Evolutionary conservation across 768 basidiomycete species (phyloP).

Genomic region (Lactarius indigo): DNA sequence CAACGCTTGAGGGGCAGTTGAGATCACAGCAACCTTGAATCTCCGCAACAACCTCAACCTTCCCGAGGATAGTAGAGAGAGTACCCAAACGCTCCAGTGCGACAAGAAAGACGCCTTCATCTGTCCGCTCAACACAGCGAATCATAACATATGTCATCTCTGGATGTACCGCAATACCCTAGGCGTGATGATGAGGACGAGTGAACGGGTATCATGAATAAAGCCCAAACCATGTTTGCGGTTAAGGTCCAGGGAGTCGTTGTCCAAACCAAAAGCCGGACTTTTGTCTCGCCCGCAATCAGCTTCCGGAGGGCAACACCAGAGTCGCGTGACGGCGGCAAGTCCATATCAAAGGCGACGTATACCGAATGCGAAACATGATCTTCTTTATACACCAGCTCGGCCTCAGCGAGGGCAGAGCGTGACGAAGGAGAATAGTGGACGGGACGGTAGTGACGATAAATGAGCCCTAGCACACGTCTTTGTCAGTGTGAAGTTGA

Average conservation of each 20-base stretch:
- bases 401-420: constrained; percentile 93
- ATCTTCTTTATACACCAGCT: constrained; percentile 84
- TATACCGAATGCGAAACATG: constrained; percentile 88
- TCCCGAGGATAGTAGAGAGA: constrained; percentile 33
- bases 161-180: constrained; percentile 88
- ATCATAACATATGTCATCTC: constrained; percentile 66
- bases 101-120: constrained; percentile 33
- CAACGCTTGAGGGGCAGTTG: neutral
- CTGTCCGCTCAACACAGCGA: constrained; percentile 13
- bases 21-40: constrained; percentile 10
- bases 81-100: constrained; percentile 34
- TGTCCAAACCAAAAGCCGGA: constrained; percentile 85
- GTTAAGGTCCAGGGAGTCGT: constrained; percentile 98
- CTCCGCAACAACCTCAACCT: constrained; percentile 38
- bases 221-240: constrained; percentile 77
- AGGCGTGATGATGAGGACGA: constrained; percentile 14
- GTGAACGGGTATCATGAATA: neutral
- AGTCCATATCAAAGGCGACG: constrained; percentile 68
- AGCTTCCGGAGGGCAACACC: constrained; percentile 33
- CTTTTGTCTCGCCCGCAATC: constrained; percentile 32
- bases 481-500: neutral
- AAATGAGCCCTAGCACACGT: constrained; percentile 63
- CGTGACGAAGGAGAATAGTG: constrained; percentile 94
- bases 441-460: constrained; percentile 83
- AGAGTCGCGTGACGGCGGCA: constrained; percentile 25